A percentile compares a stretch with the other conserved stretches of the same genome.
Conservation (phyloP, 208 protist species). For the Wallacemonas sp. region DNA sequence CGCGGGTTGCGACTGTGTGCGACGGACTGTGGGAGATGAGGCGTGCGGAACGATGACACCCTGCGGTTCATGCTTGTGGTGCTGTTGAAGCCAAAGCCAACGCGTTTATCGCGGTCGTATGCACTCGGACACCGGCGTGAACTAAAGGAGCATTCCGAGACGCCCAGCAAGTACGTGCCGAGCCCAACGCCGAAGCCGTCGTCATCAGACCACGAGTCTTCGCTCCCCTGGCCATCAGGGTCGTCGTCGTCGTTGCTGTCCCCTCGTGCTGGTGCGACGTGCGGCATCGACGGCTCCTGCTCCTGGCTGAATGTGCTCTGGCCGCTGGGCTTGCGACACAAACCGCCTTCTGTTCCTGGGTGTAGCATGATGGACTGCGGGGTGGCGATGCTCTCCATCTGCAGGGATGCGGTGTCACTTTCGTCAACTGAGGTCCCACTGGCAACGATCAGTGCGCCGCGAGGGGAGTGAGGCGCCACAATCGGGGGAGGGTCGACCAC, state of each 20-base stretch:
- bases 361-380: conserved; percentile 11
- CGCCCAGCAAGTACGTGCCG: conserved; percentile 8
- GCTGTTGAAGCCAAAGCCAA: conserved; percentile 24
- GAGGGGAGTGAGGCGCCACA: not conserved
- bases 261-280: no score
- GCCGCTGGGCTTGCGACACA: not conserved
- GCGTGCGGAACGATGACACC: not conserved
- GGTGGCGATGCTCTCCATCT: not conserved
- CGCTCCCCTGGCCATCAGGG: not conserved
- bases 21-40: not conserved
- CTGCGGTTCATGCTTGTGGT: conserved; percentile 1
- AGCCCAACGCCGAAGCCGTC: not conserved
- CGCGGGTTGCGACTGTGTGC: not conserved
- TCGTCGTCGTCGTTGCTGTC: not conserved
- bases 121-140: not conserved
- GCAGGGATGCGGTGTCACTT: not conserved
- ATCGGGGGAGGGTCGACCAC: no score
- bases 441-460: not conserved
- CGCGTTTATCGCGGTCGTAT: not conserved
- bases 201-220: conserved; percentile 23
- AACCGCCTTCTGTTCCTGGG: not conserved
- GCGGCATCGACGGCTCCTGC: no score
- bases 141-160: conserved; percentile 3
- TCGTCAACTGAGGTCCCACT: not conserved
- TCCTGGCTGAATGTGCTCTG: no score